phyloP scores from a whole-genome alignment of 768 basidiomycete genomes.

The Pilatotrama ljubarskyi region DNA sequence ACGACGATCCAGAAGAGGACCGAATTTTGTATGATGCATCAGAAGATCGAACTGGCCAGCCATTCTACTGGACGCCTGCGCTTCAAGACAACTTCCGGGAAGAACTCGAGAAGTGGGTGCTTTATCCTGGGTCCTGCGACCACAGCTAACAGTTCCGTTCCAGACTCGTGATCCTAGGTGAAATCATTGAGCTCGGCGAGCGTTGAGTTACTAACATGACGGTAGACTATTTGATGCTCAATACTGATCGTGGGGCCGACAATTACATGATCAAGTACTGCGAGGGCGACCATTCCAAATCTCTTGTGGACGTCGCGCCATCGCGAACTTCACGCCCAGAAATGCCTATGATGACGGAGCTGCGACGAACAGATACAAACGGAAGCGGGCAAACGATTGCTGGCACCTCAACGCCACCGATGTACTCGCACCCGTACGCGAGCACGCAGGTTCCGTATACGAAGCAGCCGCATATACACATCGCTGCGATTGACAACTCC shows the following conservation, averaged over 20 bases:
- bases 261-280: constrained; percentile 95
- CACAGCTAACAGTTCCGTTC: constrained; percentile 15
- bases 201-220: constrained; percentile 1
- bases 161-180: constrained; percentile 84
- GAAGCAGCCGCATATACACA: constrained; percentile 79
- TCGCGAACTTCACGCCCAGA: constrained; percentile 63
- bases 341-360: constrained; percentile 75
- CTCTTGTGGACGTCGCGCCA: constrained; percentile 77
- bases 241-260: constrained; percentile 86
- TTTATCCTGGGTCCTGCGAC: not conserved
- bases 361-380: constrained; percentile 43
- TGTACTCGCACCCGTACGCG: constrained; percentile 24
- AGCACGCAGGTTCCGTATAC: constrained; percentile 41
- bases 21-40: constrained; percentile 65
- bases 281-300: constrained; percentile 76
- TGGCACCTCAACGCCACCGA: constrained; percentile 14
- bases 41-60: constrained; percentile 54
- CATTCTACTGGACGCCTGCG: constrained; percentile 81
- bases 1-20: constrained; percentile 73
- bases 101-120: constrained; percentile 80
- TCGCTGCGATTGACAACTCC: constrained; percentile 93
- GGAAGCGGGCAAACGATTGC: constrained; percentile 36
- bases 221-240: constrained; percentile 87
- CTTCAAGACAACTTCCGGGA: constrained; percentile 83
- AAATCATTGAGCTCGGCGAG: constrained; percentile 3